Evolutionary conservation across 345 rosid species (phyloP).

Genomic region (Citrus hindsii): DNA sequence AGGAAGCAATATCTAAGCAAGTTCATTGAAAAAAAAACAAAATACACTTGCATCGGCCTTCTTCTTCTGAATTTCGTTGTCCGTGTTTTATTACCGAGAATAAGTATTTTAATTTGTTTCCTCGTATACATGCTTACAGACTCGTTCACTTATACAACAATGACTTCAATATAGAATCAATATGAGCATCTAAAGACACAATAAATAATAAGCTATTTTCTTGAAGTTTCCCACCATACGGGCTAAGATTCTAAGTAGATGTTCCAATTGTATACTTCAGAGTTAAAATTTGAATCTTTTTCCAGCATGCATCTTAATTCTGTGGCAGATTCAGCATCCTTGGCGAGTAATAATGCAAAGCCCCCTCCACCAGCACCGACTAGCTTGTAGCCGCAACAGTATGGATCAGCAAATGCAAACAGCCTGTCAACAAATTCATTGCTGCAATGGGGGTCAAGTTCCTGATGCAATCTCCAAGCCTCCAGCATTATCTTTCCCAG

Average conservation of each 20-base stretch:
- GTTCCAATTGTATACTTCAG: constrained; percentile 63
- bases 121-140: no score
- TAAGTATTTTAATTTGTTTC: no score
- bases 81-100: no score
- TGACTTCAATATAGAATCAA: background rate
- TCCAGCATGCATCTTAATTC: constrained; percentile 49
- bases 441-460: constrained; percentile 95
- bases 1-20: background rate
- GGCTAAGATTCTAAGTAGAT: constrained; percentile 24
- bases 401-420: constrained; percentile 58
- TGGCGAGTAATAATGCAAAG: constrained; percentile 70
- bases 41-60: no score
- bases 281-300: constrained; percentile 45
- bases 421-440: constrained; percentile 79
- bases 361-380: constrained; percentile 99
- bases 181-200: background rate
- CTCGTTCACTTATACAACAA: background rate
- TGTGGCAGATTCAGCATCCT: constrained; percentile 46
- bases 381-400: constrained; percentile 88
- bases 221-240: background rate
- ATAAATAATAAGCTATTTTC: background rate
- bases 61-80: no score
- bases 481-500: constrained; percentile 89
- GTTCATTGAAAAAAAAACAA: background rate
- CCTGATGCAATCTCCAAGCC: constrained; percentile 96